A percentile compares a stretch with the other conserved stretches of the same genome.
Evolutionary conservation across 768 basidiomycete species (phyloP).

Genomic region (Russula emetica): DNA sequence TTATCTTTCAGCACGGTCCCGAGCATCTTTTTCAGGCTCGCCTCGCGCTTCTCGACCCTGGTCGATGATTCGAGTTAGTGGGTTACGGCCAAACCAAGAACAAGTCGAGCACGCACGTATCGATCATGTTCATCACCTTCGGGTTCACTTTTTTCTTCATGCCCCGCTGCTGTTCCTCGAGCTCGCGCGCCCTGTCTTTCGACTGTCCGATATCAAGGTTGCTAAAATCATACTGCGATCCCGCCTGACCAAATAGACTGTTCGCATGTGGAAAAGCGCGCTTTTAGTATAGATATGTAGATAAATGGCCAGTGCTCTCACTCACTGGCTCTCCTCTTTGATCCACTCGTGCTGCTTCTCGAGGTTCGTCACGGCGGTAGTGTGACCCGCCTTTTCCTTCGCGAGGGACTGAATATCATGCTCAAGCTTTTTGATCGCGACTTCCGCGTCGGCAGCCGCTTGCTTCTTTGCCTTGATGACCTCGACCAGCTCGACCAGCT

Average conservation of each 20-base stretch:
- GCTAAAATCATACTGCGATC: slow-evolving; percentile 77
- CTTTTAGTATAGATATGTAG: slow-evolving; percentile 2
- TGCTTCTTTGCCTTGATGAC: slow-evolving; percentile 80
- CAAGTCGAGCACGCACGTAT: slow-evolving; percentile 53
- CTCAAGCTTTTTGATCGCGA: slow-evolving; percentile 59
- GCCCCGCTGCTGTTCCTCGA: slow-evolving; percentile 73
- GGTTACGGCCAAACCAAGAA: background rate
- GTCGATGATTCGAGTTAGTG: background rate
- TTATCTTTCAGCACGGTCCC: slow-evolving; percentile 86
- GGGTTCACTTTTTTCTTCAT: slow-evolving; percentile 96
- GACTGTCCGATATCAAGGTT: slow-evolving; percentile 56
- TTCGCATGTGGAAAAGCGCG: background rate
- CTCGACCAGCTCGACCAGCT: slow-evolving; percentile 77
- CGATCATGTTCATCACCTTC: slow-evolving; percentile 94
- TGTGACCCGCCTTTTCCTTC: slow-evolving; percentile 60
- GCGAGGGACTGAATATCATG: slow-evolving; percentile 59
- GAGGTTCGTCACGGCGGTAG: slow-evolving; percentile 52
- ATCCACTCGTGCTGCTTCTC: slow-evolving; percentile 91
- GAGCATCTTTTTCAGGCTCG: slow-evolving; percentile 83
- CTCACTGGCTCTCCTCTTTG: slow-evolving; percentile 77
- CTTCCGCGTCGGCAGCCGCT: slow-evolving; percentile 60
- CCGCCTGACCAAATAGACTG: slow-evolving; percentile 68
- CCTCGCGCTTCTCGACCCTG: slow-evolving; percentile 93
- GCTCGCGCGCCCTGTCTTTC: slow-evolving; percentile 61
- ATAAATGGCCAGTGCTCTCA: slow-evolving; percentile 20